Evolutionary conservation across 768 basidiomycete genomes (phyloP).

Genomic region (Boletus coccyginus): DNA sequence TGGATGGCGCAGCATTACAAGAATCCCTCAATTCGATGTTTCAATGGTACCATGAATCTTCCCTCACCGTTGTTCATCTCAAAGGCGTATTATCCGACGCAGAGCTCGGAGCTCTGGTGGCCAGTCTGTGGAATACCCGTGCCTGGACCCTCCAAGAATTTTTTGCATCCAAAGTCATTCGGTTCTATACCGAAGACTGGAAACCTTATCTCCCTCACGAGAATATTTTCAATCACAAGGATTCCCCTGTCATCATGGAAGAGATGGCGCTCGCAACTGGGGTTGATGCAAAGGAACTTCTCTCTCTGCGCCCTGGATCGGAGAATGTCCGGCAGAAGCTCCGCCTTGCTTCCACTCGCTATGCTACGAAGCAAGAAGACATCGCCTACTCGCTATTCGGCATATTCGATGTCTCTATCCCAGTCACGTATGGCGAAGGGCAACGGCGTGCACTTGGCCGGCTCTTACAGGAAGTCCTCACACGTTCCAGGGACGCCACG

Average conservation of each 20-base stretch:
- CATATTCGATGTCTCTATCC: slow-evolving; percentile 20
- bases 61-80: slow-evolving; percentile 25
- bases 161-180: slow-evolving; percentile 22
- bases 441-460: slow-evolving; percentile 21
- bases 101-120: slow-evolving; percentile 5
- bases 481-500: slow-evolving; percentile 11
- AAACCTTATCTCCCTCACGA: slow-evolving; percentile 17
- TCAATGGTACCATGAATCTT: slow-evolving; percentile 24
- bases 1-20: slow-evolving; percentile 11
- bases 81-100: slow-evolving; percentile 8
- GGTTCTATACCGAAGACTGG: slow-evolving; percentile 24
- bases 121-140: slow-evolving; percentile 24
- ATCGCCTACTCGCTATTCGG: slow-evolving; percentile 27
- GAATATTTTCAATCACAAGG: slow-evolving; percentile 13
- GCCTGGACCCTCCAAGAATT: slow-evolving; percentile 26
- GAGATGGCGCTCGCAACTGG: slow-evolving; percentile 19
- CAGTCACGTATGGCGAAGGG: slow-evolving; percentile 25
- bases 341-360: slow-evolving; percentile 18
- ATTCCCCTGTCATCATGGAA: slow-evolving; percentile 15
- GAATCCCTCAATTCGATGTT: slow-evolving; percentile 29
- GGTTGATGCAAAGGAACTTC: slow-evolving; percentile 8
- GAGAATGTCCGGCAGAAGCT: slow-evolving; percentile 17
- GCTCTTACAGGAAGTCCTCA: slow-evolving; percentile 16
- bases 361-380: slow-evolving; percentile 25
- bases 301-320: slow-evolving; percentile 13